These are phyloP conservation scores for Danielia oregonensis DNA, from an alignment of 805 yeast genomes.

Conservation along the genomic window DNA sequence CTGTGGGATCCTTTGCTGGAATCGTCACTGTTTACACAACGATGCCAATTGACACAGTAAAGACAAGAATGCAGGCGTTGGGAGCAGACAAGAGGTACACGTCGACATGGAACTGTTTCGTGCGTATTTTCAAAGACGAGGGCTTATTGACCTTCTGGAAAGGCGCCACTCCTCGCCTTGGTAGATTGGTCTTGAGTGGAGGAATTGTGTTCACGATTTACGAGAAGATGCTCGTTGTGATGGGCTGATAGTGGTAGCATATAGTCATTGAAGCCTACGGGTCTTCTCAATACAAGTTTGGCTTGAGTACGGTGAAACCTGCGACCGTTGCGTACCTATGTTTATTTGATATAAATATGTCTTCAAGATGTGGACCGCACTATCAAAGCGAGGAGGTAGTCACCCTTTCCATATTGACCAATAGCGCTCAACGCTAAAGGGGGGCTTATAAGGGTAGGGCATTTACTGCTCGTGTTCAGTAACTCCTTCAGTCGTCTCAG, in stretches of 20 bases:
- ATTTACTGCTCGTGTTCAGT: no score
- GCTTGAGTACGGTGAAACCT: no score
- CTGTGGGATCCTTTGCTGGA: conserved; percentile 89
- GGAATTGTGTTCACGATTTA: conserved; percentile 97
- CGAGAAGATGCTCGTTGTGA: conserved; percentile 75
- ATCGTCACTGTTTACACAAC: conserved; percentile 86
- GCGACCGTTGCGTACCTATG: no score
- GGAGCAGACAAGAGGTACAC: conserved; percentile 69
- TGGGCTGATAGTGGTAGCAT: conserved; percentile 32
- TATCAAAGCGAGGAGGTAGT: no score
- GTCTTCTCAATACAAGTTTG: no score
- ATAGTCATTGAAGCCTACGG: no score
- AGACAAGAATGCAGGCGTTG: conserved; percentile 94
- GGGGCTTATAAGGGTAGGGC: no score
- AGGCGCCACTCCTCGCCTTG: conserved; percentile 96
- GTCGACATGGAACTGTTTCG: conserved; percentile 80
- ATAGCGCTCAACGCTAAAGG: no score
- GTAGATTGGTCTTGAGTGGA: conserved; percentile 88
- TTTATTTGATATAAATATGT: no score
- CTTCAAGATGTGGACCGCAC: no score
- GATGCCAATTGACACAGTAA: conserved; percentile 94
- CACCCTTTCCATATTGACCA: no score
- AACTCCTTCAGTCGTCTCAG: conserved; percentile 4
- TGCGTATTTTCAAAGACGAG: conserved; percentile 74
- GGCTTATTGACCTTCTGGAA: conserved; percentile 93